These are phyloP conservation scores for Silene vulgaris DNA, from an alignment of 179 eudicot species.

Conservation along the genomic window DNA sequence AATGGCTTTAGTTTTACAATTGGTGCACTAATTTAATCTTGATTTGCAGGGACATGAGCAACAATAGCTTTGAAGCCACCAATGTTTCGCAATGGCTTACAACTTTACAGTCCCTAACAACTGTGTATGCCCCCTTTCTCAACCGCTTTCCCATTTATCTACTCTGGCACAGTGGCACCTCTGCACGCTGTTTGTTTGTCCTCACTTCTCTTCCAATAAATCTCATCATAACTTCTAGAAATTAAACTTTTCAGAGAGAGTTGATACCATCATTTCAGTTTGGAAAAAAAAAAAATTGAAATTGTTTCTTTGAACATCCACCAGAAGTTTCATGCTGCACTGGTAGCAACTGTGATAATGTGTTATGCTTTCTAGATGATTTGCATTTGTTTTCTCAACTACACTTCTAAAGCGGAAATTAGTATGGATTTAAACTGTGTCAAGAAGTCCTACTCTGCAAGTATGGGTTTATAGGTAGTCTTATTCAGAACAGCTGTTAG, in stretches of 20 bases:
- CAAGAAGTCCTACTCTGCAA: no score
- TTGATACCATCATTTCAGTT: not conserved
- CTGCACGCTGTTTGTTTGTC: not conserved
- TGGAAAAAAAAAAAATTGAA: not conserved
- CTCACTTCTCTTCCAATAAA: not conserved
- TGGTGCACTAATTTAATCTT: not conserved
- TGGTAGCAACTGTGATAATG: not conserved
- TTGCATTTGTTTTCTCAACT: not conserved
- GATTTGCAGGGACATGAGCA: conserved; percentile 71
- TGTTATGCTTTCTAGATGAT: not conserved
- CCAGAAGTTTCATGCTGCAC: not conserved
- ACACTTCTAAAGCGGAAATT: not conserved
- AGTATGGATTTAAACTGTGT: no score
- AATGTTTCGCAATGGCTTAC: conserved; percentile 46
- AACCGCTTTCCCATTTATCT: not conserved
- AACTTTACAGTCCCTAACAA: conserved; percentile 40
- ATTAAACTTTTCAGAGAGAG: not conserved
- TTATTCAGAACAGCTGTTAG: no score
- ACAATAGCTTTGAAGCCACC: conserved; percentile 48
- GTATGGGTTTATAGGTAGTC: no score
- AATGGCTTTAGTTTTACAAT: not conserved
- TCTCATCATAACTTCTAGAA: not conserved
- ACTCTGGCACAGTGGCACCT: not conserved
- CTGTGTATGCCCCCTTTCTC: conserved; percentile 26
- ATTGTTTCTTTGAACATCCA: not conserved